Evolutionary conservation across 495 filamentous ascomycete genomes (phyloP).

Genomic region (Daldinia childiae): DNA sequence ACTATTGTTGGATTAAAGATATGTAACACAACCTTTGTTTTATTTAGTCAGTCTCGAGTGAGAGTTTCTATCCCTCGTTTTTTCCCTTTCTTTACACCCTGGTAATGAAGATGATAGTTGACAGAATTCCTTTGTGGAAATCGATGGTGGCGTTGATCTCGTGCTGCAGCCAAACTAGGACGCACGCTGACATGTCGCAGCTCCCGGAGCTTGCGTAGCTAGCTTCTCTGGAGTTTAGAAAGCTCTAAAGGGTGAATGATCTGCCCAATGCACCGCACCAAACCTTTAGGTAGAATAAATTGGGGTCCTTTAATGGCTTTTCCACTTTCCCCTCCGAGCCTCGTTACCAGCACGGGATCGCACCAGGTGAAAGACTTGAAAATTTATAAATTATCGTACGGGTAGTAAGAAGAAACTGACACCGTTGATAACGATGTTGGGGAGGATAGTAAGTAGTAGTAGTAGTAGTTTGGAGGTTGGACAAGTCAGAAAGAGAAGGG

Average conservation of each 20-base stretch:
- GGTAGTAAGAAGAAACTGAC: slow-evolving; percentile 1
- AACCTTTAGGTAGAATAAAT: not conserved
- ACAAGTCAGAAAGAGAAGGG: not conserved
- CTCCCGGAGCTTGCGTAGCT: slow-evolving; percentile 33
- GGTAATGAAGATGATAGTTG: slow-evolving; percentile 18
- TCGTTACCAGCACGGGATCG: slow-evolving; percentile 27
- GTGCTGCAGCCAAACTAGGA: slow-evolving; percentile 30
- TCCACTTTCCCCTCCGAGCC: slow-evolving; percentile 5
- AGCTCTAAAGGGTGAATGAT: slow-evolving; percentile 33
- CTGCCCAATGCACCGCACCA: slow-evolving; percentile 13
- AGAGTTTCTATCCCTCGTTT: slow-evolving; percentile 1
- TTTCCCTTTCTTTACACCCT: not conserved
- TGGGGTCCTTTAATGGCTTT: slow-evolving; percentile 2
- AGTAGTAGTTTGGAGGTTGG: not conserved
- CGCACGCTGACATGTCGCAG: slow-evolving; percentile 43
- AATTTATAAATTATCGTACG: slow-evolving; percentile 6
- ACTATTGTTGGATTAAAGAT: slow-evolving; percentile 4
- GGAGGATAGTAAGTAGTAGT: not conserved
- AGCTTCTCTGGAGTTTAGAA: slow-evolving; percentile 18
- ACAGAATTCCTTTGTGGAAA: slow-evolving; percentile 14
- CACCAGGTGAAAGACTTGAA: not conserved
- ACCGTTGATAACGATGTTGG: slow-evolving; percentile 16
- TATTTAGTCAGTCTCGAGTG: slow-evolving; percentile 6
- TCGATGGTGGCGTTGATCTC: slow-evolving; percentile 34
- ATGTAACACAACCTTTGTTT: slow-evolving; percentile 14